A percentile compares a stretch with the other conserved stretches of the same genome.
These are phyloP conservation scores for Saposhnikovia divaricata DNA, from an alignment of 129 eudicot genomes.

Conservation along the genomic window DNA sequence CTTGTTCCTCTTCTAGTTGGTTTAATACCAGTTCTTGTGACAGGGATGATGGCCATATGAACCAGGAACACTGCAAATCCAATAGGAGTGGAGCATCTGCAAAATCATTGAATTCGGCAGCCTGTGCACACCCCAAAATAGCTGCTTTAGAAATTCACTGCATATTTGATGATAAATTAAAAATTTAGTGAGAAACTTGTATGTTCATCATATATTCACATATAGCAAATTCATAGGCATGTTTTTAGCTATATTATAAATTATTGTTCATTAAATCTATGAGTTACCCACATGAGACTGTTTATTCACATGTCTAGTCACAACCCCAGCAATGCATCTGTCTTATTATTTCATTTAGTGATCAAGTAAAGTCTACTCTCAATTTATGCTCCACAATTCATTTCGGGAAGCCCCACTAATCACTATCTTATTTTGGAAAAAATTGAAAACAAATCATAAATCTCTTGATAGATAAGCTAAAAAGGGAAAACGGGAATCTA, in stretches of 20 bases:
- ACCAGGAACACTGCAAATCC: too few relatives aligned
- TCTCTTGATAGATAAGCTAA: background rate
- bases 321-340: background rate
- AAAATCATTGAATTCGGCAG: too few relatives aligned
- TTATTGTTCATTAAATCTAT: background rate
- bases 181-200: background rate
- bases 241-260: background rate
- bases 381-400: too few relatives aligned
- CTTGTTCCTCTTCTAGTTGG: too few relatives aligned
- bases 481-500: background rate
- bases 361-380: background rate
- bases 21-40: too few relatives aligned
- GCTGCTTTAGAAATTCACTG: slow-evolving; percentile 85
- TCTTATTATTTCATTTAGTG: background rate
- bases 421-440: too few relatives aligned
- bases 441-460: background rate
- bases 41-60: too few relatives aligned
- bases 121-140: slow-evolving; percentile 48
- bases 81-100: too few relatives aligned
- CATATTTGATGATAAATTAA: background rate
- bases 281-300: background rate
- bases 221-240: background rate
- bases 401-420: too few relatives aligned
- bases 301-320: background rate
- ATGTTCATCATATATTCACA: background rate